These are phyloP conservation scores for Prunella vulgaris DNA, from an alignment of 257 asterid genomes.

Conservation along the genomic window DNA sequence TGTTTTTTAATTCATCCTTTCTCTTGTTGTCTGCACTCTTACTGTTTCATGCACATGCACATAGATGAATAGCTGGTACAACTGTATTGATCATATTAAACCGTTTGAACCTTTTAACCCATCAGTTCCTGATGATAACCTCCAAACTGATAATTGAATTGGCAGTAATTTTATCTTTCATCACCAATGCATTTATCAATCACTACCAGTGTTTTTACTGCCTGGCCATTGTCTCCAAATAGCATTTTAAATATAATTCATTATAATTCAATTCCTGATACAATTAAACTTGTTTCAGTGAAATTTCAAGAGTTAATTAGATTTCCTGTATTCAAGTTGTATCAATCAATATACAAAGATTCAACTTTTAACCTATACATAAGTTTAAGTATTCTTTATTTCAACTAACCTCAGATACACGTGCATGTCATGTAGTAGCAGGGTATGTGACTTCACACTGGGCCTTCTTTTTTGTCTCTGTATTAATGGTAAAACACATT, in stretches of 20 bases:
- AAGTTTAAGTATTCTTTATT: background rate
- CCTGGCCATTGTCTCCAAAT: background rate
- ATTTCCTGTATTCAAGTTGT: background rate
- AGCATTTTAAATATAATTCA: background rate
- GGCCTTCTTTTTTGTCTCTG: background rate
- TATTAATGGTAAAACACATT: background rate
- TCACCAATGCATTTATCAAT: background rate
- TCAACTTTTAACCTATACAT: background rate
- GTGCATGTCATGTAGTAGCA: background rate
- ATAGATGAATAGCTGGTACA: background rate
- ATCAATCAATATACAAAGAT: background rate
- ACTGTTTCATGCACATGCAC: background rate
- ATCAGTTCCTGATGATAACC: background rate
- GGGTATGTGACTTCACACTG: background rate
- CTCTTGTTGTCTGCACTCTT: background rate
- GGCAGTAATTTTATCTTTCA: background rate
- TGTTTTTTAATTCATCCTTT: background rate
- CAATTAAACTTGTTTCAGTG: background rate
- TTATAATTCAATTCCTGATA: background rate
- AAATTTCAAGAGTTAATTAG: background rate
- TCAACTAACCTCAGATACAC: background rate
- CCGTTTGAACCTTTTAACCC: background rate
- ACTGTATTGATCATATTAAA: background rate
- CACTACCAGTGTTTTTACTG: background rate
- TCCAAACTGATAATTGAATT: background rate